Evolutionary conservation across 352 stramenopile genomes (phyloP), one percentile per base, ranked within the genome.

Genomic region (Plasmopara viticola): DNA sequence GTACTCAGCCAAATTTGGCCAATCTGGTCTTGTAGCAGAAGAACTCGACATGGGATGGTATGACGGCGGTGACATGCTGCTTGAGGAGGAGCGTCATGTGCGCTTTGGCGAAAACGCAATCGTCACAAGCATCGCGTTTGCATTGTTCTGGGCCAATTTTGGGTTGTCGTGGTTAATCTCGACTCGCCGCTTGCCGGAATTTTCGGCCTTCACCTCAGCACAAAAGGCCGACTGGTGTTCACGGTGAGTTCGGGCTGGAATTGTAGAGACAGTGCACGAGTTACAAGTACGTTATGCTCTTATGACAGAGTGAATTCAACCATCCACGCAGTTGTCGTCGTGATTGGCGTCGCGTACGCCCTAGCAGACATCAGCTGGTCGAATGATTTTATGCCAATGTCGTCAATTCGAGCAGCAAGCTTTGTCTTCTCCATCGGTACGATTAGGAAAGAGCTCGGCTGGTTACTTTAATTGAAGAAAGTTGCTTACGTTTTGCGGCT

Each of bases 181-280:
- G 2, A 71, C 47, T 59, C 71, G 66, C 30, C 66, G 66, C 44
- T 66, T 89, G 28, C 60, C 74, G 3, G 78, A 87, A 54, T 91
- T 91, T 42, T 48, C 64, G 4, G 48, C 25, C 42, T 91, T 91
- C 54, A 77, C 74, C 4, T 44, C 72, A 9, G 74, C 61, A n/a
- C 64, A 87, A 38, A 91, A 89, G 48, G 80, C 80, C 2, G 80
- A 91, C 58, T 91, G 80, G 80, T 91, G 80, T 53, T 91, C 80
- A 6, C 65, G 78, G 80, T 90, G 53, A 34, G 76, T 70, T 17
- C 25, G 17, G 35, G 30, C 8, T 2, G 38, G 15, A 45, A 8
- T 25, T 8, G 6, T 46, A 14, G 4, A 29, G 8, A 9, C 13
- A 33, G 20, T 25, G n/a, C 2, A 18, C n/a, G 7, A 48, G 43